phyloP scores from a whole-genome alignment of 2,329 filamentous ascomycete genomes.

The Herpotrichia juniperi region DNA sequence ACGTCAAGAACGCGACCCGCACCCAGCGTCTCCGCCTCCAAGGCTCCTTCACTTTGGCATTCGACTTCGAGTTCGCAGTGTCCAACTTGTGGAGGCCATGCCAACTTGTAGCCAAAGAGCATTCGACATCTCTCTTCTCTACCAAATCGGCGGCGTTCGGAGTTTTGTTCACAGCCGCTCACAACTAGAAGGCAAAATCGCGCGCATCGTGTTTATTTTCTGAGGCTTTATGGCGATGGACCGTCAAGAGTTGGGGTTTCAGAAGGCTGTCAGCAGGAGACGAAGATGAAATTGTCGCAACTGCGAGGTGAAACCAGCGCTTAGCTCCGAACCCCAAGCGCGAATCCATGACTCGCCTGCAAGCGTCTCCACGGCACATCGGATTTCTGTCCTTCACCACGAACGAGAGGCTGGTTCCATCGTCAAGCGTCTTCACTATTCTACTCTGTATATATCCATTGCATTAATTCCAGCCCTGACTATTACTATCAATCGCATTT shows the following conservation, averaged over 20 bases:
- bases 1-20: background rate
- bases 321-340: slow-evolving; percentile 3
- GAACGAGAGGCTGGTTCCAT: background rate
- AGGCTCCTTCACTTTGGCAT: background rate
- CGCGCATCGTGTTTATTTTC: background rate
- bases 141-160: background rate
- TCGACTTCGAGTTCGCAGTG: background rate
- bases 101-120: background rate
- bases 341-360: background rate
- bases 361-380: background rate
- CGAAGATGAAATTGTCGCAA: slow-evolving; percentile 12
- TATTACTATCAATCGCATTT: background rate
- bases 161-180: background rate
- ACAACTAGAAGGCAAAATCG: background rate
- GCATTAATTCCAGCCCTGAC: background rate
- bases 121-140: background rate
- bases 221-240: slow-evolving; percentile 1
- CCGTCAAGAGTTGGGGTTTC: slow-evolving; percentile 8
- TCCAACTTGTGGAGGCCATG: background rate
- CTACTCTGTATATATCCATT: background rate
- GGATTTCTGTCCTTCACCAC: slow-evolving; percentile 1
- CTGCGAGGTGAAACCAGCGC: slow-evolving; percentile 17
- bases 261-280: slow-evolving; percentile 1
- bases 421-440: background rate
- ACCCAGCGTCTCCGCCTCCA: background rate